Evolutionary conservation across 371 early-diverging fungal species (phyloP).

Genomic region (Thermomucor indicae-seudaticae): DNA sequence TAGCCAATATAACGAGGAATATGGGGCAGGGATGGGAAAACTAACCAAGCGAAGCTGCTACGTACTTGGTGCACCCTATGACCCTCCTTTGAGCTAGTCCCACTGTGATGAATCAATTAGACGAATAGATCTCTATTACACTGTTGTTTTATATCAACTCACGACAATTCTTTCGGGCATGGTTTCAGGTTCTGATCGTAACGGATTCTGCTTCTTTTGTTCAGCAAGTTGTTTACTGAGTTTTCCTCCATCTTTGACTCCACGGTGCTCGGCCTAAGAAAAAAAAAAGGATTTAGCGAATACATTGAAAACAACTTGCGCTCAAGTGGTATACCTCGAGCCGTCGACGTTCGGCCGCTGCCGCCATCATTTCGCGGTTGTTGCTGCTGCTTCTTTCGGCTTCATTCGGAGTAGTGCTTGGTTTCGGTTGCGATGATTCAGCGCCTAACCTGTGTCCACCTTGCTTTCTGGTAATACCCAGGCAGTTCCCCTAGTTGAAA

Average conservation of each 20-base stretch:
- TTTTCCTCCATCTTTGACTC: slow-evolving; percentile 27
- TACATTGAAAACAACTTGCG: neutral
- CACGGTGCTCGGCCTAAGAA: slow-evolving; percentile 30
- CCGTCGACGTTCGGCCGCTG: slow-evolving; percentile 32
- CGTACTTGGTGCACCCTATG: neutral
- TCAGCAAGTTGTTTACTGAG: slow-evolving; percentile 32
- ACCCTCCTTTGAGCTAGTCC: neutral
- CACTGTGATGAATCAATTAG: neutral
- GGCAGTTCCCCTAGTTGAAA: no score
- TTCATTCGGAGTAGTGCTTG: no score
- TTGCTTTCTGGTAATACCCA: no score
- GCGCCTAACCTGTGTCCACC: no score
- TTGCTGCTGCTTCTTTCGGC: neutral
- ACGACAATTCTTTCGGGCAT: slow-evolving; percentile 3
- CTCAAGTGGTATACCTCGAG: slow-evolving; percentile 10
- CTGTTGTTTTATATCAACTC: slow-evolving; percentile 2
- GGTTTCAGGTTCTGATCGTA: neutral
- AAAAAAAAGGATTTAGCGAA: neutral
- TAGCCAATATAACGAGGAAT: no score
- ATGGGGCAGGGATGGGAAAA: no score
- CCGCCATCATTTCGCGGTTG: slow-evolving; percentile 25
- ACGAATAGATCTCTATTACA: neutral
- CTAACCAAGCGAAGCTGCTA: no score
- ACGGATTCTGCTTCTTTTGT: slow-evolving; percentile 11
- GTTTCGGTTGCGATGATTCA: no score